Evolutionary conservation across 768 basidiomycete genomes (phyloP), one percentile per base, ranked within the genome.

Genomic region (Leccinum subgranulosum): DNA sequence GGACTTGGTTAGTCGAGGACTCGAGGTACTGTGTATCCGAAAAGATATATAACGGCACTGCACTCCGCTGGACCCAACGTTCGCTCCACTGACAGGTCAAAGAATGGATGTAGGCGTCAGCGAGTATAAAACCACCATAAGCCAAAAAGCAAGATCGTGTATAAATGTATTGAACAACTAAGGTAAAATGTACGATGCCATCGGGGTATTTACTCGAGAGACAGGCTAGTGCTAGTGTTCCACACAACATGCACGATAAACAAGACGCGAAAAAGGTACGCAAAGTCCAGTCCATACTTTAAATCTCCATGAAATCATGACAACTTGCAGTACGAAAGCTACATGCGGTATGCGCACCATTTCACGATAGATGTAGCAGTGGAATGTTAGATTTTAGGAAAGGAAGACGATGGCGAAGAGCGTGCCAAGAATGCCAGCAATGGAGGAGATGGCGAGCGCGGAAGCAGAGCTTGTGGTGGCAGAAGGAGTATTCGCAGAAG

Each of bases 351-450:
- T 46, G 14, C 4, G 45, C 45, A 23, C 11, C n/a, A 12, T 17
- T 49, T 50, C 56, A n/a, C 23, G 36, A 23, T 41, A 57, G 9
- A 59, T 49, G 10, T 36, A 53, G 46, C 53, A 49, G 39, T 41
- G n/a, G 3, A n/a, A 4, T 41, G 33, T 25, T 34, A 55, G 9
- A 6, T 48, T 48, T 70, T 66, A 77, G 28, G 77, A 69, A 36
- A 77, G 71, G 75, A 76, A 76, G 8, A 64, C 62, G 25, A 76
- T 58, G 4, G 77, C 75, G 36, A 73, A 68, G 49, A 73, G 61
- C 11, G 74, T 70, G 60, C 76, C 75, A 1, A 70, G 62, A 25
- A 77, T 39, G 29, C 69, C 70, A 10, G 73, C 71, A 23, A 72
- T 48, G 15, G 68, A 64, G 0, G 77, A 78, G 23, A 74, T 49